Evolutionary conservation across 2,329 filamentous ascomycete species (phyloP).

Genomic region (Rhynchosporium agropyri): DNA sequence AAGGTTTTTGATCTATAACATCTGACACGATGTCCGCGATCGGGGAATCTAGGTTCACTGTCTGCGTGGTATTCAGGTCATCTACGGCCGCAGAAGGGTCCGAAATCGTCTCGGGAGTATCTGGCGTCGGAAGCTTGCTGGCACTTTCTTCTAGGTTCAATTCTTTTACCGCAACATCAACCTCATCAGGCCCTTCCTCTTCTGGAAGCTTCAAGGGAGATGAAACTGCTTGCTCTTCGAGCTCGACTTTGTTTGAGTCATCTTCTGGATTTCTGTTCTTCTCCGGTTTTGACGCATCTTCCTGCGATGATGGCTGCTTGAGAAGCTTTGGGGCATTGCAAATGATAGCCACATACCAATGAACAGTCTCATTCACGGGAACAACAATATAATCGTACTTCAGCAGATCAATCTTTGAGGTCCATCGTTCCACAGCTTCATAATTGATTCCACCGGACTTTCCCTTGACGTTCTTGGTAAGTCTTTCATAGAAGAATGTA

Average conservation of each 20-base stretch:
- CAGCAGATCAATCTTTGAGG: constrained; percentile 80
- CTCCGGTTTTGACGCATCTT: neutral
- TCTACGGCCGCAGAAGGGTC: neutral
- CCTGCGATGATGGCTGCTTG: constrained; percentile 27
- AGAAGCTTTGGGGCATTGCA: constrained; percentile 78
- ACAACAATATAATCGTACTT: constrained; percentile 86
- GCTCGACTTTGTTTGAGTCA: neutral
- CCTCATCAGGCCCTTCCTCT: constrained; percentile 1
- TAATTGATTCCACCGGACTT: constrained; percentile 71
- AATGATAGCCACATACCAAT: constrained; percentile 96
- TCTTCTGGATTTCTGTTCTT: neutral
- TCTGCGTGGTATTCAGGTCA: neutral
- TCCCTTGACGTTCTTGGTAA: constrained; percentile 62
- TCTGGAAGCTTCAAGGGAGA: neutral
- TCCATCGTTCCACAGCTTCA: constrained; percentile 84
- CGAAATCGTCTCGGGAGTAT: neutral
- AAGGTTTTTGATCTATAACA: constrained; percentile 6
- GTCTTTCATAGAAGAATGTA: constrained; percentile 83
- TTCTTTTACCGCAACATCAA: constrained; percentile 20
- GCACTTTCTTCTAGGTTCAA: constrained; percentile 24
- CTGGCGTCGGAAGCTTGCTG: neutral
- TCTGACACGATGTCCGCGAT: constrained; percentile 24
- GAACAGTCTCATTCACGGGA: constrained; percentile 81
- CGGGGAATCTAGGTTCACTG: neutral
- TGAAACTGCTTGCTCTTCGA: neutral